phyloP scores from a whole-genome alignment of 2,329 filamentous ascomycete genomes.

The Chaetomium olivaceum region DNA sequence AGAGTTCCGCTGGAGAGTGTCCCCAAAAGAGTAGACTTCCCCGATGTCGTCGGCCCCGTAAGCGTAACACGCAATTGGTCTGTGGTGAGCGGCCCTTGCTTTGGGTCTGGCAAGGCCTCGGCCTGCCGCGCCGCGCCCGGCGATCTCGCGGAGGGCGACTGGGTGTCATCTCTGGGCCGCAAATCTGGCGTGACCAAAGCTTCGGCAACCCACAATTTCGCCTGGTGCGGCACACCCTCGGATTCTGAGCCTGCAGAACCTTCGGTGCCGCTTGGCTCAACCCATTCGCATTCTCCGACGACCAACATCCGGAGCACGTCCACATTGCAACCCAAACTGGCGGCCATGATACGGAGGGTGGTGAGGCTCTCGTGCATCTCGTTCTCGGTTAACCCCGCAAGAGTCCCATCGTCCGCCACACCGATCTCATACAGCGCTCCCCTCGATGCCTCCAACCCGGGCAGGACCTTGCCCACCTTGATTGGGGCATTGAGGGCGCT shows the following conservation, averaged over 20 bases:
- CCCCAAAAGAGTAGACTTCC: slow-evolving; percentile 88
- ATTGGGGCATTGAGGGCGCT: slow-evolving; percentile 48
- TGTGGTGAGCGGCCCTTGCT: slow-evolving; percentile 54
- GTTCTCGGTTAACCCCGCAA: slow-evolving; percentile 84
- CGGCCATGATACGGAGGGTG: slow-evolving; percentile 87
- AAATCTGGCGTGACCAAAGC: slow-evolving; percentile 79
- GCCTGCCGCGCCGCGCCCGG: slow-evolving; percentile 13
- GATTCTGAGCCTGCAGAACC: slow-evolving; percentile 34
- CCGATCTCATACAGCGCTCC: slow-evolving; percentile 96
- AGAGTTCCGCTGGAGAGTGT: slow-evolving; percentile 83
- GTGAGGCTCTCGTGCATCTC: slow-evolving; percentile 89
- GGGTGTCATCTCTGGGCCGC: slow-evolving; percentile 41
- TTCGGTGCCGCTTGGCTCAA: slow-evolving; percentile 43
- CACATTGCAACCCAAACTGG: slow-evolving; percentile 83
- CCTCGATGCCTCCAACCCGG: slow-evolving; percentile 87
- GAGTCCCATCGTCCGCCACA: slow-evolving; percentile 88
- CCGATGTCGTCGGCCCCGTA: slow-evolving; percentile 84
- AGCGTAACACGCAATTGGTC: slow-evolving; percentile 84
- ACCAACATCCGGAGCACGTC: slow-evolving; percentile 78
- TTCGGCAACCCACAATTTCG: slow-evolving; percentile 82
- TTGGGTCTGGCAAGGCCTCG: slow-evolving; percentile 32
- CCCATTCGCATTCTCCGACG: slow-evolving; percentile 83
- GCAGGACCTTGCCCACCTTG: slow-evolving; percentile 60
- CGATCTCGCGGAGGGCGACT: slow-evolving; percentile 15
- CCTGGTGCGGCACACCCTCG: slow-evolving; percentile 39